A percentile compares a stretch with the other conserved stretches of the same genome.
phyloP scores from a whole-genome alignment of 2,329 filamentous ascomycete genomes.

The Periconia sp. region DNA sequence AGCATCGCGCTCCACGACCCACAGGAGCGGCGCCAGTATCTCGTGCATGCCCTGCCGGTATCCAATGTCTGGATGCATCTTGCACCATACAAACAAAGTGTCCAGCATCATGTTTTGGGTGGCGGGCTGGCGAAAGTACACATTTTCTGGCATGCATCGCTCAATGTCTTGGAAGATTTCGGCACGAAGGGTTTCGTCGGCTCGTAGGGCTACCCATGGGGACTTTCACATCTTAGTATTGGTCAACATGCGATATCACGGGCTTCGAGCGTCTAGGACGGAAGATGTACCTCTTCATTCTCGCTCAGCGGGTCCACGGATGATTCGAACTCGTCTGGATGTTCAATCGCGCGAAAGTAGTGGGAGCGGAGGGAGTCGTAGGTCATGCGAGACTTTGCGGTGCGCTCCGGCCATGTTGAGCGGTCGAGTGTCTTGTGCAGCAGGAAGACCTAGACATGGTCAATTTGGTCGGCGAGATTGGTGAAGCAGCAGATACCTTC shows the following conservation, averaged over 20 bases:
- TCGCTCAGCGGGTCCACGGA: constrained; percentile 85
- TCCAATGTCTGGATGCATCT: constrained; percentile 82
- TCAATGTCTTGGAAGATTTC: constrained; percentile 97
- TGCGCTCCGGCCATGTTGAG: constrained; percentile 70
- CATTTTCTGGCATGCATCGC: constrained; percentile 85
- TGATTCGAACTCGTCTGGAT: constrained; percentile 79
- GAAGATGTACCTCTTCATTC: constrained; percentile 66
- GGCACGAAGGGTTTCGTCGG: constrained; percentile 80
- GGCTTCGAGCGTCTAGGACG: constrained; percentile 20
- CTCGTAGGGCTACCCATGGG: constrained; percentile 85
- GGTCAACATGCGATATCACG: constrained; percentile 47
- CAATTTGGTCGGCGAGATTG: neutral
- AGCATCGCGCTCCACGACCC: constrained; percentile 83
- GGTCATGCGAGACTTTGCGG: constrained; percentile 72
- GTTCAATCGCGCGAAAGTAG: constrained; percentile 80
- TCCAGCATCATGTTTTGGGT: constrained; percentile 85
- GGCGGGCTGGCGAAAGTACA: constrained; percentile 80
- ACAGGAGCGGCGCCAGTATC: constrained; percentile 85
- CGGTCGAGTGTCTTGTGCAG: constrained; percentile 72
- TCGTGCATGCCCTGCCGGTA: constrained; percentile 99
- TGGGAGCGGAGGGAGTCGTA: constrained; percentile 76
- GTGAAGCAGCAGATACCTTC: constrained; percentile 67
- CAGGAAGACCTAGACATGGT: constrained; percentile 70
- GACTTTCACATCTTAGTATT: constrained; percentile 68
- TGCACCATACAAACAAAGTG: constrained; percentile 93